Evolutionary conservation across 768 basidiomycete genomes (phyloP).

Genomic region (Serpula lacrymans): DNA sequence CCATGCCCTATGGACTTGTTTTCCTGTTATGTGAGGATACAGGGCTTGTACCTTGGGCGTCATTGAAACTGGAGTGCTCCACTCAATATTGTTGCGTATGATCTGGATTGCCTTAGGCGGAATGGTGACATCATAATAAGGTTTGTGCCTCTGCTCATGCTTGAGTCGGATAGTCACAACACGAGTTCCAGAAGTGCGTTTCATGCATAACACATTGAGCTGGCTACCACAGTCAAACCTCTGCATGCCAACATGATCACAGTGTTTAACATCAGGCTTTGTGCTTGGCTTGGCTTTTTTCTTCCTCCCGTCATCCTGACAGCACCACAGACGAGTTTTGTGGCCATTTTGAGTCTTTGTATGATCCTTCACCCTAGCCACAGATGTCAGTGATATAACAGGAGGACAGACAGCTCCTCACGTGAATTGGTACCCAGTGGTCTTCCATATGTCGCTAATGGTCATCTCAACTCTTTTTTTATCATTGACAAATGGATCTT

Average conservation of each 20-base stretch:
- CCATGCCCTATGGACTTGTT: constrained; percentile 26
- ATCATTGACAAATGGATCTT: too few species aligned
- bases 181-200: constrained; percentile 8
- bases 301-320: constrained; percentile 45
- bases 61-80: constrained; percentile 21
- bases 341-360: constrained; percentile 36
- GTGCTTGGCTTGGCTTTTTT: constrained; percentile 27
- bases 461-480: too few species aligned
- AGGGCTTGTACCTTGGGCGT: constrained; percentile 30
- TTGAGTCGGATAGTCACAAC: constrained; percentile 38
- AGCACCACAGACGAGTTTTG: constrained; percentile 53
- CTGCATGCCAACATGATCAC: constrained; percentile 2
- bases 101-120: constrained; percentile 32
- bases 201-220: constrained; percentile 2
- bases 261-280: constrained; percentile 5
- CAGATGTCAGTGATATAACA: too few species aligned
- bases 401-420: too few species aligned
- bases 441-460: too few species aligned
- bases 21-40: constrained; percentile 21
- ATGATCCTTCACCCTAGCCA: constrained; percentile 8
- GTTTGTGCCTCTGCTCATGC: constrained; percentile 48
- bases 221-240: background rate
- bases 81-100: constrained; percentile 26
- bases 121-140: constrained; percentile 31
- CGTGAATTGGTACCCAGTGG: too few species aligned